phyloP scores from a whole-genome alignment of 805 yeast species.

The Myxozyma geophila region DNA sequence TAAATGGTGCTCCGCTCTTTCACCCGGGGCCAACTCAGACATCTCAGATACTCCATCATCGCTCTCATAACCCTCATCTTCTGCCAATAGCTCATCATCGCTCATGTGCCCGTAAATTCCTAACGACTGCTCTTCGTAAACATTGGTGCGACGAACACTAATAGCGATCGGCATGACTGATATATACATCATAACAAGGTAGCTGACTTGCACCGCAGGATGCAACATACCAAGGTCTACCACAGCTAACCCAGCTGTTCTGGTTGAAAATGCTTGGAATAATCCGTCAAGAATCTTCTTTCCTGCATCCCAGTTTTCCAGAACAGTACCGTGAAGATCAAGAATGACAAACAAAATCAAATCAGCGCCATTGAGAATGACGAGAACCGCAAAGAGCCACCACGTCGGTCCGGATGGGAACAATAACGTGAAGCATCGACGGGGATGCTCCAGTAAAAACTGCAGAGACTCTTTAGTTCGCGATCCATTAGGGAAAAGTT shows the following conservation, averaged over 20 bases:
- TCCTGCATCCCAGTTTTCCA: conserved; percentile 65
- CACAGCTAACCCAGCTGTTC: conserved; percentile 91
- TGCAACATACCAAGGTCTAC: conserved; percentile 72
- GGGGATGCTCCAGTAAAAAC: conserved; percentile 90
- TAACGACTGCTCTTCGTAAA: conserved; percentile 93
- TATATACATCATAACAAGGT: conserved; percentile 96
- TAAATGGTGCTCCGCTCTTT: background rate
- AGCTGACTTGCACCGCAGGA: conserved; percentile 91
- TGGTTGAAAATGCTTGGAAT: conserved; percentile 86
- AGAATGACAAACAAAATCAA: conserved; percentile 77
- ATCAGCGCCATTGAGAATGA: conserved; percentile 75
- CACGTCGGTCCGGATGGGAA: conserved; percentile 94
- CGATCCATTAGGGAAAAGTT: conserved; percentile 61
- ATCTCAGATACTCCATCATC: conserved; percentile 20
- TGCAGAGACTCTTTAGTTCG: conserved; percentile 69
- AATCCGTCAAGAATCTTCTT: conserved; percentile 78
- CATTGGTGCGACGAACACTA: conserved; percentile 94
- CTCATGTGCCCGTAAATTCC: conserved; percentile 66
- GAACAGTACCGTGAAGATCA: conserved; percentile 62
- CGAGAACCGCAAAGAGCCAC: conserved; percentile 83
- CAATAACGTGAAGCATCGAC: conserved; percentile 91
- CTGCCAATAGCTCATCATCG: conserved; percentile 36
- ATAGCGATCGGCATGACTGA: conserved; percentile 96
- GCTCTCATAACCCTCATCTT: conserved; percentile 25
- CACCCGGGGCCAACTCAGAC: background rate